Percentiles rank a stretch among this genome's conserved stretches.
Evolutionary conservation across 768 basidiomycete genomes (phyloP).

Genomic region (Ramaria rubella): DNA sequence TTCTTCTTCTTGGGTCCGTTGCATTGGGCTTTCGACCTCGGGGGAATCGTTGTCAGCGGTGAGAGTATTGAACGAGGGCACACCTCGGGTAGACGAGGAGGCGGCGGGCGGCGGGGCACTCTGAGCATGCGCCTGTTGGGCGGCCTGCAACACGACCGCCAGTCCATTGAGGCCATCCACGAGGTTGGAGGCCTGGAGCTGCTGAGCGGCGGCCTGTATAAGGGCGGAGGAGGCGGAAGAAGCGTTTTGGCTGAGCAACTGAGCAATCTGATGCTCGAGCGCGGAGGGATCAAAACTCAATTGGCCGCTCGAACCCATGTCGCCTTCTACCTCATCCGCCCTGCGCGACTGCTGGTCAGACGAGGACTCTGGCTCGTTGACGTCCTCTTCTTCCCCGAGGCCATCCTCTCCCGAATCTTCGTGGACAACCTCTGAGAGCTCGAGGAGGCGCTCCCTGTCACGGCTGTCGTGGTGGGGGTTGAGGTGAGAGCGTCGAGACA

Average conservation of each 20-base stretch:
- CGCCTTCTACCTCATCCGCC: background rate
- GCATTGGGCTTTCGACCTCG: slow-evolving; percentile 2
- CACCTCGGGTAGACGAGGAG: slow-evolving; percentile 52
- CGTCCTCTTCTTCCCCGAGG: slow-evolving; percentile 48
- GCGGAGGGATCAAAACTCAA: slow-evolving; percentile 37
- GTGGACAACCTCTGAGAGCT: slow-evolving; percentile 80
- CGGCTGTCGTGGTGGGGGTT: background rate
- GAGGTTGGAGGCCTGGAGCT: slow-evolving; percentile 44
- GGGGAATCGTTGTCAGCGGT: slow-evolving; percentile 40
- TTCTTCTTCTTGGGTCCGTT: slow-evolving; percentile 35
- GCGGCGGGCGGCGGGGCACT: slow-evolving; percentile 40
- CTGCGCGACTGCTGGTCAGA: slow-evolving; percentile 23
- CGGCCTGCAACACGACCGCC: slow-evolving; percentile 76
- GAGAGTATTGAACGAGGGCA: slow-evolving; percentile 74
- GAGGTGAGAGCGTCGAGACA: slow-evolving; percentile 4
- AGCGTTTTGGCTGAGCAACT: slow-evolving; percentile 67
- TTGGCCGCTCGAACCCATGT: slow-evolving; percentile 18
- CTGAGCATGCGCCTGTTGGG: slow-evolving; percentile 42
- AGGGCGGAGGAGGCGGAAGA: slow-evolving; percentile 61
- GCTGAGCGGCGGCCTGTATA: slow-evolving; percentile 61
- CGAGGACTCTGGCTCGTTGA: slow-evolving; percentile 26
- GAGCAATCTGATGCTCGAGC: slow-evolving; percentile 74
- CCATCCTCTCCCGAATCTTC: slow-evolving; percentile 44
- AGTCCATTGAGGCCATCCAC: slow-evolving; percentile 51
- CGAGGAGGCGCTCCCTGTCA: slow-evolving; percentile 44